Evolutionary conservation across 1,284 basidiomycete species (phyloP).

Genomic region (Peniophora sp.): DNA sequence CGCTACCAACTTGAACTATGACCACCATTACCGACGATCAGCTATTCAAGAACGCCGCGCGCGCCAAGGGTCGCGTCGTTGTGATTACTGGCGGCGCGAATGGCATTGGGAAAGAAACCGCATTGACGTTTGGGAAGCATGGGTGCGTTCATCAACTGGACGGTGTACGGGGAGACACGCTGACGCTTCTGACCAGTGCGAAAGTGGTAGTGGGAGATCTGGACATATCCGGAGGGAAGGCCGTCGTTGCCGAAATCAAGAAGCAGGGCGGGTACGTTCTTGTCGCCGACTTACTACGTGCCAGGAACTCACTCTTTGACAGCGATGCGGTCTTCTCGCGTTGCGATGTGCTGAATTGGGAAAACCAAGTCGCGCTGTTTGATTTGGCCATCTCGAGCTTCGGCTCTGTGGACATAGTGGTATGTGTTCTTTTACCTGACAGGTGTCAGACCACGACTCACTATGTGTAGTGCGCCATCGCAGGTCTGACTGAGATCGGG

Average conservation of each 20-base stretch:
- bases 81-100: slow-evolving; percentile 33
- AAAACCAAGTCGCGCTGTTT: slow-evolving; percentile 46
- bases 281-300: neutral
- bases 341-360: slow-evolving; percentile 49
- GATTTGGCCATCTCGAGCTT: slow-evolving; percentile 37
- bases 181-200: slow-evolving; percentile 18
- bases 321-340: slow-evolving; percentile 36
- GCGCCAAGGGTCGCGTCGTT: slow-evolving; percentile 6
- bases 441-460: neutral
- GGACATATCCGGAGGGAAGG: slow-evolving; percentile 30
- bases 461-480: neutral
- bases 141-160: slow-evolving; percentile 28
- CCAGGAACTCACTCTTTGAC: slow-evolving; percentile 1
- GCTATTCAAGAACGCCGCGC: slow-evolving; percentile 4
- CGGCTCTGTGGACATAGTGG: slow-evolving; percentile 45
- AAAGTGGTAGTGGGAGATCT: slow-evolving; percentile 50
- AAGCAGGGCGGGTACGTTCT: slow-evolving; percentile 35
- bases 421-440: slow-evolving; percentile 13
- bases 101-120: slow-evolving; percentile 47
- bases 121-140: slow-evolving; percentile 34
- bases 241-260: slow-evolving; percentile 33
- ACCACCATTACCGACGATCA: slow-evolving; percentile 5
- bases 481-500: neutral
- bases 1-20: neutral
- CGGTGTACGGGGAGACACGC: neutral